Conservation (phyloP, 177 flowering plant genomes). For the Vitis hybrid region DNA sequence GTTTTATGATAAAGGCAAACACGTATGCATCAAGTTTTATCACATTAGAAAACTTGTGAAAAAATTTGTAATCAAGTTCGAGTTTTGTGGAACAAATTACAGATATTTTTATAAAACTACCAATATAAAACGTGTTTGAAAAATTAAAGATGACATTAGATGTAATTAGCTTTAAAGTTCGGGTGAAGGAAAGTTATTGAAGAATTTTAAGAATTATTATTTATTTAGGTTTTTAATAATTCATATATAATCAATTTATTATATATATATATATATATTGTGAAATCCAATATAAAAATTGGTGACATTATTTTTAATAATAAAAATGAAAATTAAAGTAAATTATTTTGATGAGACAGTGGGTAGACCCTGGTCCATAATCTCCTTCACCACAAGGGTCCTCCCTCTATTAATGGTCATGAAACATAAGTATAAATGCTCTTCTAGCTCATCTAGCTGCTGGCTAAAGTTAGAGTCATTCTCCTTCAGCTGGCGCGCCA, state of each 20-base stretch:
- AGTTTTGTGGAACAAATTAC: too few species aligned
- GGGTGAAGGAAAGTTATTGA: not conserved
- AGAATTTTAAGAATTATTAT: too few species aligned
- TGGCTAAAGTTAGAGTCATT: constrained; percentile 46
- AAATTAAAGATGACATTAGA: not conserved
- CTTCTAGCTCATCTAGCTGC: constrained; percentile 78
- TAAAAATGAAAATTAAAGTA: not conserved
- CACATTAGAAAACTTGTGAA: not conserved
- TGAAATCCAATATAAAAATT: not conserved
- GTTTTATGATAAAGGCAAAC: too few species aligned
- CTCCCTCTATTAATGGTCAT: constrained; percentile 78
- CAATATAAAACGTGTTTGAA: too few species aligned
- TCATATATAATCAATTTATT: too few species aligned
- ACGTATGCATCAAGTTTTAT: too few species aligned
- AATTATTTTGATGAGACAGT: not conserved
- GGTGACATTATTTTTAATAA: not conserved
- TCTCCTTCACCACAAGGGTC: constrained; percentile 57
- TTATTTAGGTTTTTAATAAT: not conserved
- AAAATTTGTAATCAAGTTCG: not conserved
- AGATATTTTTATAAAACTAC: not conserved
- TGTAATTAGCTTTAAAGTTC: not conserved
- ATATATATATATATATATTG: not conserved
- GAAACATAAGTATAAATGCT: constrained; percentile 68
- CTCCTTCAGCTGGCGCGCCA: constrained; percentile 48
- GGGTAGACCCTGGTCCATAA: constrained; percentile 28